These are phyloP conservation scores for Phytopythium cucurbitacearum DNA, from an alignment of 352 stramenopile genomes.

Conservation along the genomic window DNA sequence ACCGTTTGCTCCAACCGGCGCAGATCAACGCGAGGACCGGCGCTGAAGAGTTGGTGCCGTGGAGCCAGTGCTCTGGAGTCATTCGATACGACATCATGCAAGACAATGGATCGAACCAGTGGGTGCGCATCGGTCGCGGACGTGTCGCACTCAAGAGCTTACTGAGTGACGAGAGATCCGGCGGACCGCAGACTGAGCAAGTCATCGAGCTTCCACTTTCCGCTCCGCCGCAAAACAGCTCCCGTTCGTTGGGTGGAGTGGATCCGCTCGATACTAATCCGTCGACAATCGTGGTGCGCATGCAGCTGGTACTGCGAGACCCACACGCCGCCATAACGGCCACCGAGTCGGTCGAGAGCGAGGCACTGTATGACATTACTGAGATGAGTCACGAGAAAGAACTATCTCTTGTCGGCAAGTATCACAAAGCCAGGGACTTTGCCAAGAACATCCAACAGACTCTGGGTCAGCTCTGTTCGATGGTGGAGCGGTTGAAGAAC, in stretches of 20 bases:
- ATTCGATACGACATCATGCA: constrained; percentile 33
- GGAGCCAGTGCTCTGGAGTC: constrained; percentile 12
- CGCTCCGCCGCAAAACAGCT: too few relatives aligned
- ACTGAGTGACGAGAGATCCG: constrained; percentile 11
- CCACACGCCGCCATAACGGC: constrained; percentile 15
- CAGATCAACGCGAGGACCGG: constrained; percentile 5
- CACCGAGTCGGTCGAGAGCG: constrained; percentile 22
- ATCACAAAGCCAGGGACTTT: constrained; percentile 33
- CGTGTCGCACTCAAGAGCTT: constrained; percentile 21
- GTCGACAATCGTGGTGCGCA: constrained; percentile 6
- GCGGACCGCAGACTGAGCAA: constrained; percentile 18
- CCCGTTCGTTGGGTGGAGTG: too few relatives aligned
- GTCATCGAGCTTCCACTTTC: not conserved
- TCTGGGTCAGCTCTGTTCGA: constrained; percentile 21
- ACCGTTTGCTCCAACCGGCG: constrained; percentile 25
- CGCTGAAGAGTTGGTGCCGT: constrained; percentile 17
- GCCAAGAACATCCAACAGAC: constrained; percentile 32
- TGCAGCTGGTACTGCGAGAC: constrained; percentile 24
- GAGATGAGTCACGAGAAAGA: constrained; percentile 30
- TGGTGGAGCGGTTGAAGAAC: constrained; percentile 28
- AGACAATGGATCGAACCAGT: constrained; percentile 3
- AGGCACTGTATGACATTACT: constrained; percentile 21
- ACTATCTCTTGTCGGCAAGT: constrained; percentile 31
- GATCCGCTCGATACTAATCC: not conserved
- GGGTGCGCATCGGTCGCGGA: constrained; percentile 14